phyloP scores from a whole-genome alignment of 2,329 filamentous ascomycete genomes.

The Pochonia chlamydosporia region DNA sequence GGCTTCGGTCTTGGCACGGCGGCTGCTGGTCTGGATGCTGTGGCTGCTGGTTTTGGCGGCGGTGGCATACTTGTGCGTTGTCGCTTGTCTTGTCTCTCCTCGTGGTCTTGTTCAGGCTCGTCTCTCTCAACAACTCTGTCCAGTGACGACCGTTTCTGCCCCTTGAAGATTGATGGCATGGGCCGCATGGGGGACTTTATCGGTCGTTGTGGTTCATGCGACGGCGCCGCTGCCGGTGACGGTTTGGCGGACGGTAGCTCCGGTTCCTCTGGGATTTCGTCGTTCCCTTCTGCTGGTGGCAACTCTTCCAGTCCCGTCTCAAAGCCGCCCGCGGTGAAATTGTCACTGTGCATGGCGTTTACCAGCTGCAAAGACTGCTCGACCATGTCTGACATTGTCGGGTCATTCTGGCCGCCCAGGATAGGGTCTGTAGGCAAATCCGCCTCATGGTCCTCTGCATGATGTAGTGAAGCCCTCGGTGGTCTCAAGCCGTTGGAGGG shows the following conservation, averaged over 20 bases:
- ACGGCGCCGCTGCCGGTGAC: slow-evolving; percentile 2
- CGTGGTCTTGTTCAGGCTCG: slow-evolving; percentile 8
- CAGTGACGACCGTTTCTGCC: slow-evolving; percentile 1
- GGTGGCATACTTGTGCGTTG: slow-evolving; percentile 18
- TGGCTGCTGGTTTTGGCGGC: slow-evolving; percentile 18
- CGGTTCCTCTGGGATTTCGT: neutral
- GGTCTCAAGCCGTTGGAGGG: slow-evolving; percentile 20
- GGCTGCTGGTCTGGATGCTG: slow-evolving; percentile 16
- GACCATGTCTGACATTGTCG: slow-evolving; percentile 22
- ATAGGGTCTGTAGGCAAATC: slow-evolving; percentile 7
- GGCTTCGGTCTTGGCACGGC: neutral
- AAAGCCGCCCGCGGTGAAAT: slow-evolving; percentile 1
- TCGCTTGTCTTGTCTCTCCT: slow-evolving; percentile 18
- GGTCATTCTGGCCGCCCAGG: slow-evolving; percentile 20
- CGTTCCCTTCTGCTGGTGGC: slow-evolving; percentile 12
- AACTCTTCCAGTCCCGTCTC: slow-evolving; percentile 11
- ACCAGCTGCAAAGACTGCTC: slow-evolving; percentile 41
- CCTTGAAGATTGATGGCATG: neutral
- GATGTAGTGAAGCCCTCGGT: slow-evolving; percentile 1
- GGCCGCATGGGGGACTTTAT: neutral
- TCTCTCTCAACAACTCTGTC: slow-evolving; percentile 15
- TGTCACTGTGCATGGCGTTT: slow-evolving; percentile 21
- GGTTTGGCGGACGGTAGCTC: neutral
- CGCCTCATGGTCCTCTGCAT: slow-evolving; percentile 19
- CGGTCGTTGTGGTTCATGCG: neutral